A percentile compares a stretch with the other conserved stretches of the same genome.
phyloP scores from a whole-genome alignment of 768 basidiomycete genomes.

The Pleurotus pulmonarius region DNA sequence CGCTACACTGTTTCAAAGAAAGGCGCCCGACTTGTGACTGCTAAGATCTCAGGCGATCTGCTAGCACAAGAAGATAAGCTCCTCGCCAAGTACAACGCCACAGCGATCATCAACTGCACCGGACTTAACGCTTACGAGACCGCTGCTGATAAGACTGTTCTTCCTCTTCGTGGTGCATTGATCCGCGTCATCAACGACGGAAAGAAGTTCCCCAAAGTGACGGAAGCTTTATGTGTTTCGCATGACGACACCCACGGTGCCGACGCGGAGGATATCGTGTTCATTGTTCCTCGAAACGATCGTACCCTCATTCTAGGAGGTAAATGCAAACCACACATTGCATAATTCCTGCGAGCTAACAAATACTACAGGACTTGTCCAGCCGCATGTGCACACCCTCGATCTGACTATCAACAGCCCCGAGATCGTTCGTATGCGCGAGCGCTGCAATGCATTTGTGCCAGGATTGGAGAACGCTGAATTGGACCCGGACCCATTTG shows the following conservation, averaged over 20 bases:
- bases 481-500: constrained; percentile 20
- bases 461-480: constrained; percentile 22
- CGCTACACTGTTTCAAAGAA: constrained; percentile 20
- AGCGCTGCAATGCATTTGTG: constrained; percentile 23
- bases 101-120: constrained; percentile 31
- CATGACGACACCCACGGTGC: constrained; percentile 26
- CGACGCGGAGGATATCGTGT: constrained; percentile 26
- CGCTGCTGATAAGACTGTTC: constrained; percentile 28
- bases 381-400: constrained; percentile 19
- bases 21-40: constrained; percentile 24
- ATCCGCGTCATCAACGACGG: constrained; percentile 34
- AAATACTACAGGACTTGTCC: constrained; percentile 16
- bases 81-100: constrained; percentile 20
- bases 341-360: not conserved
- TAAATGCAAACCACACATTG: not conserved
- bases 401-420: constrained; percentile 23
- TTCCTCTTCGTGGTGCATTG: constrained; percentile 34
- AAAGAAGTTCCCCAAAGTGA: constrained; percentile 29
- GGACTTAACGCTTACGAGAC: constrained; percentile 27
- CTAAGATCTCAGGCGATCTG: constrained; percentile 26
- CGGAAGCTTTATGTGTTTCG: constrained; percentile 27
- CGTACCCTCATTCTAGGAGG: constrained; percentile 30
- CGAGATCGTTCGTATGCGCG: constrained; percentile 25
- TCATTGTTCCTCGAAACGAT: constrained; percentile 32
- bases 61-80: constrained; percentile 21